Percentiles rank a stretch among this genome's conserved stretches.
phyloP scores from a whole-genome alignment of 2,329 filamentous ascomycete species.

The Trichoderma polysporum region DNA sequence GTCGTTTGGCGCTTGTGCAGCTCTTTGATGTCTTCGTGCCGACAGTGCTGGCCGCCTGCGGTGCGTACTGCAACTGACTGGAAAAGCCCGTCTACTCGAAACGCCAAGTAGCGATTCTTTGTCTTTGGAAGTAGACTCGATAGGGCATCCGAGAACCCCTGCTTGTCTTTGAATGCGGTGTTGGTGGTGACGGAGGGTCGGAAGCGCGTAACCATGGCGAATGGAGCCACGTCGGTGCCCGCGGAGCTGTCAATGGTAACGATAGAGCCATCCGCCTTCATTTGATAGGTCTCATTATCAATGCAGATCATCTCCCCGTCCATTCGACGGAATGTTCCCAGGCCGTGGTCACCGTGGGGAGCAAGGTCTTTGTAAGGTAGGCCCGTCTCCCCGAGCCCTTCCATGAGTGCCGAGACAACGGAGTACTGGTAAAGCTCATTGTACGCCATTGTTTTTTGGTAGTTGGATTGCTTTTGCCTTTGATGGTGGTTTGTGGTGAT shows the following conservation, averaged over 20 bases:
- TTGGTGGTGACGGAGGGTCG: background rate
- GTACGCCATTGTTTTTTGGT: slow-evolving; percentile 1
- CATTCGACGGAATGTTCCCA: slow-evolving; percentile 16
- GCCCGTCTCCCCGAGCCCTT: background rate
- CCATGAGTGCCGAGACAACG: slow-evolving; percentile 14
- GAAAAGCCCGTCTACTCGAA: background rate
- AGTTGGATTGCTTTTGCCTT: background rate
- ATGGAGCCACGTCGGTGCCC: background rate
- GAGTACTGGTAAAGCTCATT: slow-evolving; percentile 15
- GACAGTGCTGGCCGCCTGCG: background rate
- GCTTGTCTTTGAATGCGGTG: background rate
- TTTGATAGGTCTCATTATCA: slow-evolving; percentile 5
- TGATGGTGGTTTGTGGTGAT: background rate
- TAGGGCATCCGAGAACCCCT: background rate
- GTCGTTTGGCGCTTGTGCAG: slow-evolving; percentile 1
- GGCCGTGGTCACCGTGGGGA: background rate
- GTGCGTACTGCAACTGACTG: background rate
- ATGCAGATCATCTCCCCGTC: slow-evolving; percentile 9
- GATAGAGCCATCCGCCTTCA: slow-evolving; percentile 12
- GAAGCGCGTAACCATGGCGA: slow-evolving; percentile 8
- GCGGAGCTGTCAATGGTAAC: background rate
- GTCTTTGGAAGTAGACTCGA: background rate
- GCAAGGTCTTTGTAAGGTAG: background rate
- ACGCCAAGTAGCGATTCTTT: slow-evolving; percentile 1
- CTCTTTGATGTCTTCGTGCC: slow-evolving; percentile 2